Percentiles rank a stretch among this genome's conserved stretches.
These are phyloP conservation scores for Cystobasidium onofrii DNA, from an alignment of 768 basidiomycete species.

Conservation along the genomic window DNA sequence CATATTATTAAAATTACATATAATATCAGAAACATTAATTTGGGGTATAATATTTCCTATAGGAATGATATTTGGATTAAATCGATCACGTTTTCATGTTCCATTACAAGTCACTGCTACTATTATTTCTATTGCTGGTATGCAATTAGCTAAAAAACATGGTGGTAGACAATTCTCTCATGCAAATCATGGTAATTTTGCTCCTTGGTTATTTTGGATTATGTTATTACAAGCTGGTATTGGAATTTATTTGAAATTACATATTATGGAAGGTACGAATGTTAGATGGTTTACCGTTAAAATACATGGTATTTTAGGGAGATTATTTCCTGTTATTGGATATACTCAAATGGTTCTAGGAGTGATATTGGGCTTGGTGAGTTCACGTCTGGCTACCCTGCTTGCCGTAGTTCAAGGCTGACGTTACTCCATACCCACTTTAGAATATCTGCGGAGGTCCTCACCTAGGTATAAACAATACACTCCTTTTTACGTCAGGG, in stretches of 20 bases:
- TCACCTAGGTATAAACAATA: constrained; percentile 2
- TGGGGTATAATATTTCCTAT: constrained; percentile 7
- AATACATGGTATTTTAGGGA: not conserved
- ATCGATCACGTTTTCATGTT: constrained; percentile 4
- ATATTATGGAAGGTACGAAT: constrained; percentile 2
- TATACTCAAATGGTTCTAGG: constrained; percentile 10
- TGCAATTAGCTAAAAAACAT: not conserved
- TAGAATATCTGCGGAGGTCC: constrained; percentile 3
- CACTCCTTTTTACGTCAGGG: too few relatives aligned
- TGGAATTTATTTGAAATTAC: not conserved
- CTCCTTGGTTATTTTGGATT: constrained; percentile 6
- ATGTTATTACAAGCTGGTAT: constrained; percentile 1
- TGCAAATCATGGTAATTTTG: constrained; percentile 1
- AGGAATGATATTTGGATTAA: constrained; percentile 2
- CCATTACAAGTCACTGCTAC: constrained; percentile 13
- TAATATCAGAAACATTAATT: not conserved
- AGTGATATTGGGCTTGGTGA: constrained; percentile 9
- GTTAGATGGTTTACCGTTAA: not conserved
- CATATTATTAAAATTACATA: not conserved
- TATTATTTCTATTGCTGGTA: constrained; percentile 2
- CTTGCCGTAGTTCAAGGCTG: not conserved
- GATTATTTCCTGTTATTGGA: constrained; percentile 16
- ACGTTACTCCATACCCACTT: not conserved
- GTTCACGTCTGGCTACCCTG: too few relatives aligned
- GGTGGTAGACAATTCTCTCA: constrained; percentile 11